phyloP scores from a whole-genome alignment of 2,329 filamentous ascomycete genomes.

The Septoria linicola region DNA sequence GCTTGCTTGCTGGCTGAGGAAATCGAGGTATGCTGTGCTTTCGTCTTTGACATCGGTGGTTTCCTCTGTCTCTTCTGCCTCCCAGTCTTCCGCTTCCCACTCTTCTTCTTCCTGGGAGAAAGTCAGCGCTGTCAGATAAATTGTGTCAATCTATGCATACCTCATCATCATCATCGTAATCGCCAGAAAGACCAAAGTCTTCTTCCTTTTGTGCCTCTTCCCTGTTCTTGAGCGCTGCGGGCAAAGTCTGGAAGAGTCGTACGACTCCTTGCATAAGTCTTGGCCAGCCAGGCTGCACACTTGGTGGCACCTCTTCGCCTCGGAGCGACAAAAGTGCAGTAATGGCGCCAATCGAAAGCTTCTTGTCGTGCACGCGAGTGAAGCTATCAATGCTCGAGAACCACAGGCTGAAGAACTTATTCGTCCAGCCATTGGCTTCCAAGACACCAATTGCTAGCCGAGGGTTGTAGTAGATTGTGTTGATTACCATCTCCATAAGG shows the following conservation, averaged over 20 bases:
- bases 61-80: conserved; percentile 63
- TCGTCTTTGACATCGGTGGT: conserved; percentile 75
- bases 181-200: conserved; percentile 75
- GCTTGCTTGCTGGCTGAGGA: conserved; percentile 75
- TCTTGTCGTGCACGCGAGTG: conserved; percentile 95
- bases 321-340: conserved; percentile 77
- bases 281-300: conserved; percentile 93
- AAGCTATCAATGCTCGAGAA: conserved; percentile 95
- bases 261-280: conserved; percentile 85
- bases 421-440: conserved; percentile 92
- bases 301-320: conserved; percentile 80
- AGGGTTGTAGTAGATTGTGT: conserved; percentile 96
- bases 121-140: conserved; percentile 13
- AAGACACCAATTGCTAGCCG: conserved; percentile 78
- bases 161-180: conserved; percentile 73
- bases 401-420: conserved; percentile 98
- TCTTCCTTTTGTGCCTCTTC: conserved; percentile 85
- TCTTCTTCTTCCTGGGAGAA: conserved; percentile 63
- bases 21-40: conserved; percentile 90
- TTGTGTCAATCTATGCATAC: conserved; percentile 8
- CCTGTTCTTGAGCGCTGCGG: conserved; percentile 82
- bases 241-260: conserved; percentile 86
- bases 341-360: conserved; percentile 93
- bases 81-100: conserved; percentile 75
- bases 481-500: conserved; percentile 98